phyloP scores from a whole-genome alignment of 116 monocot genomes.

The Dioscorea cayenensis region DNA sequence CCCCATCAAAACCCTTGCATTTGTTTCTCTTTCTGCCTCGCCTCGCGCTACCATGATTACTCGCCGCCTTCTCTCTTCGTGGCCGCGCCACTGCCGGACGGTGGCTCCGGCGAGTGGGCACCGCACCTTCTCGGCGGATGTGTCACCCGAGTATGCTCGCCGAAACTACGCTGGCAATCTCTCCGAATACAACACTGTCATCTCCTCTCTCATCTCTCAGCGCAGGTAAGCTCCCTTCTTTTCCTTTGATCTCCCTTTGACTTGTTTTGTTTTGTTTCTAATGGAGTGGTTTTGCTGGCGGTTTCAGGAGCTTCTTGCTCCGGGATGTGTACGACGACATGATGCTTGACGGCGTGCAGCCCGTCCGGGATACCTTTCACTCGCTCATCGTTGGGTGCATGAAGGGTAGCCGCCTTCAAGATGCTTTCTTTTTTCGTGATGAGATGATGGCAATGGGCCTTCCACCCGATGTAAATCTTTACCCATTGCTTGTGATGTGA shows the following conservation, averaged over 20 bases:
- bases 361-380: slow-evolving; percentile 77
- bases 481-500: not conserved
- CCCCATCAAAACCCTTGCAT: not conserved
- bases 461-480: slow-evolving; percentile 61
- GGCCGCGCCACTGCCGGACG: not conserved
- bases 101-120: not conserved
- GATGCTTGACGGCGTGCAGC: slow-evolving; percentile 91
- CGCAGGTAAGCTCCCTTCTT: slow-evolving; percentile 38
- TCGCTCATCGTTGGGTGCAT: slow-evolving; percentile 87
- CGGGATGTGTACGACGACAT: slow-evolving; percentile 97
- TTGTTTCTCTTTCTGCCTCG: not conserved
- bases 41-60: not conserved
- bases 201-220: slow-evolving; percentile 72
- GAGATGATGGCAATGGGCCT: slow-evolving; percentile 93
- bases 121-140: slow-evolving; percentile 20
- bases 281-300: not conserved
- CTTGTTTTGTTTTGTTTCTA: not conserved
- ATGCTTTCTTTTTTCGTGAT: slow-evolving; percentile 83
- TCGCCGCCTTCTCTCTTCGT: not conserved
- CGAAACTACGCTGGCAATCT: slow-evolving; percentile 90
- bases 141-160: slow-evolving; percentile 46
- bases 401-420: slow-evolving; percentile 83
- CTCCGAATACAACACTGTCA: slow-evolving; percentile 94
- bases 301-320: slow-evolving; percentile 56
- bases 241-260: not conserved